Evolutionary conservation across 2,329 filamentous ascomycete genomes (phyloP).

Genomic region (Aspergillus neotritici): DNA sequence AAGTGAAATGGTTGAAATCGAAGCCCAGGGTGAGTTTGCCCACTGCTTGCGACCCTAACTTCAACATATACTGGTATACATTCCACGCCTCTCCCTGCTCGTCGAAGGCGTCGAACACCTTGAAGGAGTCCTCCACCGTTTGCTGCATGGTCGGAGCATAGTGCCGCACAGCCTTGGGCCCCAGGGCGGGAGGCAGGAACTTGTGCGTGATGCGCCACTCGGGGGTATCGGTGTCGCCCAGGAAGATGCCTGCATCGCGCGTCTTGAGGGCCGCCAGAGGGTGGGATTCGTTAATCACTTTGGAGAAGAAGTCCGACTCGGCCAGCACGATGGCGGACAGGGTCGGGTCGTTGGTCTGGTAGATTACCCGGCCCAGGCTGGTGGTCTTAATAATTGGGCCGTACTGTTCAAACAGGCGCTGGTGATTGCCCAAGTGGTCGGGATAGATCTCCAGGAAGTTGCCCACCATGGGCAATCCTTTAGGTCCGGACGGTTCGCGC

Average conservation of each 20-base stretch:
- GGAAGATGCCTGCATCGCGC: constrained; percentile 26
- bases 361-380: constrained; percentile 48
- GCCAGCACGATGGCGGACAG: constrained; percentile 44
- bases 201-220: constrained; percentile 50
- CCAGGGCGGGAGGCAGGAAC: constrained; percentile 55
- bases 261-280: constrained; percentile 27
- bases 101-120: constrained; percentile 47
- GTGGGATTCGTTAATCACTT: constrained; percentile 40
- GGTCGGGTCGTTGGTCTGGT: constrained; percentile 48
- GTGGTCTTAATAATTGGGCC: constrained; percentile 50
- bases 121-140: constrained; percentile 48
- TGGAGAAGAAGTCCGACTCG: constrained; percentile 51
- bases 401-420: constrained; percentile 50
- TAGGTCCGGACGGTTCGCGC: constrained; percentile 20
- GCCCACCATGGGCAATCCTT: constrained; percentile 40
- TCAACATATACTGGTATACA: constrained; percentile 48
- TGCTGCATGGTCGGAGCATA: constrained; percentile 57
- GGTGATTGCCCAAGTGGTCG: constrained; percentile 54
- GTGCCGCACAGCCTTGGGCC: constrained; percentile 56
- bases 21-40: constrained; percentile 42
- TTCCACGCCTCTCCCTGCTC: constrained; percentile 42
- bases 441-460: constrained; percentile 53
- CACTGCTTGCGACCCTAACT: constrained; percentile 42
- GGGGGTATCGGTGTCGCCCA: constrained; percentile 29
- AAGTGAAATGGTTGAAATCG: constrained; percentile 43